Evolutionary conservation across 2,329 filamentous ascomycete species (phyloP).

Genomic region (Emmonsia crescens): DNA sequence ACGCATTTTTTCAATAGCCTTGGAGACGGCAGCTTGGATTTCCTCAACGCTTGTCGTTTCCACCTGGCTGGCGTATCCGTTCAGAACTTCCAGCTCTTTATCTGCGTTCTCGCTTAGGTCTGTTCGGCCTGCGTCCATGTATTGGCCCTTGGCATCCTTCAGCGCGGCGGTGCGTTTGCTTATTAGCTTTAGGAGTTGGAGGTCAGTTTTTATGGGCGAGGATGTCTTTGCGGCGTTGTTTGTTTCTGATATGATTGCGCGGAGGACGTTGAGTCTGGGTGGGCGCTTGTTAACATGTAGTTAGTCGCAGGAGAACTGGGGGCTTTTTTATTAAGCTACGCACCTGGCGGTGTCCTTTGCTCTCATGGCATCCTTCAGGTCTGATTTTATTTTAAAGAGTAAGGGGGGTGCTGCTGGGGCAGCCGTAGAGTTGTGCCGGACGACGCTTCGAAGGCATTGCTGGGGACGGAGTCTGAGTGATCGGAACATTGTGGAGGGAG

Average conservation of each 20-base stretch:
- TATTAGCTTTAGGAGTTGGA: conserved; percentile 37
- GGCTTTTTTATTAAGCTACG: conserved; percentile 14
- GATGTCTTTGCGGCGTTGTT: conserved; percentile 39
- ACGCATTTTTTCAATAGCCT: conserved; percentile 27
- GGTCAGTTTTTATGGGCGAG: conserved; percentile 36
- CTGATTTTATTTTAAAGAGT: conserved; percentile 34
- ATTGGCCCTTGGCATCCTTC: conserved; percentile 33
- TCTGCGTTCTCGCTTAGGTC: conserved; percentile 39
- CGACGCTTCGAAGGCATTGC: conserved; percentile 5
- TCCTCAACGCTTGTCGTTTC: conserved; percentile 33
- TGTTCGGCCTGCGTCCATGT: conserved; percentile 28
- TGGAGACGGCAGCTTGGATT: conserved; percentile 26
- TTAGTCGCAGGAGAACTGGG: conserved; percentile 1
- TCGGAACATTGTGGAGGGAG: conserved; percentile 22
- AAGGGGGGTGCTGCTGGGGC: conserved; percentile 30
- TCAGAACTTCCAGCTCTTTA: conserved; percentile 32
- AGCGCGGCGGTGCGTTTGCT: conserved; percentile 32
- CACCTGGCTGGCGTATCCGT: conserved; percentile 35
- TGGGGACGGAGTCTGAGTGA: conserved; percentile 21
- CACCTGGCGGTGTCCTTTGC: conserved; percentile 37
- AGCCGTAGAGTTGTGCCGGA: conserved; percentile 32
- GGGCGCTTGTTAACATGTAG: not conserved
- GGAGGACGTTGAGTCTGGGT: conserved; percentile 37
- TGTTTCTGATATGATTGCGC: conserved; percentile 39
- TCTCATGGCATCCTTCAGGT: conserved; percentile 40